Evolutionary conservation across 2,329 filamentous ascomycete species (phyloP).

Genomic region (Didymella exigua): DNA sequence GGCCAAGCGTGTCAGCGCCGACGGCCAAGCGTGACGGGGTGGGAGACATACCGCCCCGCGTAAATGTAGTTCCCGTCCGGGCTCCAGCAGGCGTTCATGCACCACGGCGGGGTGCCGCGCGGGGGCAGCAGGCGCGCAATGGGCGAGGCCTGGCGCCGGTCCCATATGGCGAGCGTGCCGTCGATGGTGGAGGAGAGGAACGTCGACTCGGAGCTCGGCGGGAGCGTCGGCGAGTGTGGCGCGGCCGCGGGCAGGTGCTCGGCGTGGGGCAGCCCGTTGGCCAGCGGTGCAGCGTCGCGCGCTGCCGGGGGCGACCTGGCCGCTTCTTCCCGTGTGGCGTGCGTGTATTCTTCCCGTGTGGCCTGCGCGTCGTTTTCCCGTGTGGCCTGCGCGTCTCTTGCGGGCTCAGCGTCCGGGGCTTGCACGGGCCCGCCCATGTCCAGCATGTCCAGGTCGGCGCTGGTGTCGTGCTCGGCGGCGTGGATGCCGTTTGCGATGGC

Average conservation of each 20-base stretch:
- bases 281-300: conserved; percentile 21
- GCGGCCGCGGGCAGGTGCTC: conserved; percentile 49
- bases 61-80: conserved; percentile 96
- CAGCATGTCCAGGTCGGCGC: conserved; percentile 53
- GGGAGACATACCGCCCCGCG: conserved; percentile 68
- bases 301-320: conserved; percentile 10
- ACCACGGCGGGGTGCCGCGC: conserved; percentile 87
- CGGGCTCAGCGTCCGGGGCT: conserved; percentile 35
- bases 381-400: not conserved
- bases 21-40: not conserved
- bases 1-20: not conserved
- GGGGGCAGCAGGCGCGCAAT: conserved; percentile 79
- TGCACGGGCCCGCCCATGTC: conserved; percentile 53
- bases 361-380: too few species aligned
- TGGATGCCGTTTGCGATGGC: conserved; percentile 66
- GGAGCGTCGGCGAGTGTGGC: conserved; percentile 36
- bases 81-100: conserved; percentile 96
- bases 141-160: conserved; percentile 75
- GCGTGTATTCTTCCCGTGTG: too few species aligned
- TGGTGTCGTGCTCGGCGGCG: conserved; percentile 53
- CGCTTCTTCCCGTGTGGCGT: not conserved
- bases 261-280: conserved; percentile 59
- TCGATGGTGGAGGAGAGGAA: conserved; percentile 91
- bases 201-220: conserved; percentile 59
- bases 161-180: conserved; percentile 91